phyloP scores from a whole-genome alignment of 257 asterid genomes.

The Solanum gandarillasii region DNA sequence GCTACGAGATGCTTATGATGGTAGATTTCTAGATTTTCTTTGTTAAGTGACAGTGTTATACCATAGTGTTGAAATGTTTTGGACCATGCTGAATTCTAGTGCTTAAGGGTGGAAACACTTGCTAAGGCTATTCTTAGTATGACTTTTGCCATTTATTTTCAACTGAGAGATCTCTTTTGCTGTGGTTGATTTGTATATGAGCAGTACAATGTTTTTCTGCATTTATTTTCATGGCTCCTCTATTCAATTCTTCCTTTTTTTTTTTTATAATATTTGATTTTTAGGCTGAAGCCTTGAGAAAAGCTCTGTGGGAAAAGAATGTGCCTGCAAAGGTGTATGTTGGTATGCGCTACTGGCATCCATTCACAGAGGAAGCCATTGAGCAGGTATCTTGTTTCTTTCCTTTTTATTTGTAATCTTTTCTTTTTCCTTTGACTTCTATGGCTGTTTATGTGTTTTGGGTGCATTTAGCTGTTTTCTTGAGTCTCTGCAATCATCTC shows the following conservation, averaged over 20 bases:
- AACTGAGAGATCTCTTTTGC: not conserved
- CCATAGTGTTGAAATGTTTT: not conserved
- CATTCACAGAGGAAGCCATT: constrained; percentile 98
- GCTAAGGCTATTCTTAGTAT: not conserved
- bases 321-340: constrained; percentile 93
- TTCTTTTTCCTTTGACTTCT: not conserved
- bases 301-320: constrained; percentile 59
- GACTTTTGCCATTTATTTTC: not conserved
- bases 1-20: not conserved
- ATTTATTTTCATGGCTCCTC: not conserved
- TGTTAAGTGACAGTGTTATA: not conserved
- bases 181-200: not conserved
- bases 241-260: not conserved
- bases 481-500: not conserved
- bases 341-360: constrained; percentile 99
- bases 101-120: not conserved
- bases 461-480: not conserved
- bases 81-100: not conserved
- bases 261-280: constrained; percentile 3
- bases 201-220: not conserved
- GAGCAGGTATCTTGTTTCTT: constrained; percentile 45
- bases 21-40: not conserved
- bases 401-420: not conserved
- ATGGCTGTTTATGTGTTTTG: not conserved
- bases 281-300: constrained; percentile 88